A percentile compares a stretch with the other conserved stretches of the same genome.
Conservation (phyloP, 2,329 filamentous ascomycete species). For the Raffaelea albimanens region DNA sequence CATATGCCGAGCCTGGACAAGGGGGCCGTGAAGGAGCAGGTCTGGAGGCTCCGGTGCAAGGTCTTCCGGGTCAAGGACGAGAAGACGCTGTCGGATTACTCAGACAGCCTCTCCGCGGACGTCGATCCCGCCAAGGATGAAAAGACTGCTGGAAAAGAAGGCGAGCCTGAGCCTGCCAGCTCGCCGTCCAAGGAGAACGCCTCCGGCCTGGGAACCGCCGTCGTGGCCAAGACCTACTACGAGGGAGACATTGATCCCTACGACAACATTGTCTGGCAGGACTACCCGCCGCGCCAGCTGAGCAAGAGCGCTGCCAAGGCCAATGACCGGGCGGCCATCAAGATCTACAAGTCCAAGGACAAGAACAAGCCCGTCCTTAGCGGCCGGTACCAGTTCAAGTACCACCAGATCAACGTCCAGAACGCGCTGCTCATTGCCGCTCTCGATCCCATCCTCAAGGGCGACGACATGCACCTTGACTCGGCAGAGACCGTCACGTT, state of each 20-base stretch:
- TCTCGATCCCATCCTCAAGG: conserved; percentile 32
- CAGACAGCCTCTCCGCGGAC: not conserved
- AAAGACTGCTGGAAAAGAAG: not conserved
- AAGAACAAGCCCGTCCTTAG: conserved; percentile 26
- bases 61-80: conserved; percentile 13
- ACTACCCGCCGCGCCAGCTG: conserved; percentile 31
- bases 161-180: not conserved
- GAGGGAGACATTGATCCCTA: conserved; percentile 21
- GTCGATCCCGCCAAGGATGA: not conserved
- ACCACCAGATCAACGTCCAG: conserved; percentile 31
- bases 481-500: conserved; percentile 26
- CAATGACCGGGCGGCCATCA: conserved; percentile 32
- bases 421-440: conserved; percentile 30
- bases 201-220: conserved; percentile 12
- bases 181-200: conserved; percentile 8
- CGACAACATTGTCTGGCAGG: conserved; percentile 25
- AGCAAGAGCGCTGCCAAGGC: conserved; percentile 26
- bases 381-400: conserved; percentile 28
- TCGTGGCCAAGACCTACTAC: conserved; percentile 28
- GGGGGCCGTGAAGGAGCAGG: conserved; percentile 7
- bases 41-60: conserved; percentile 18
- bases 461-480: conserved; percentile 30
- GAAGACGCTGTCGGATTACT: conserved; percentile 16
- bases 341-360: conserved; percentile 37
- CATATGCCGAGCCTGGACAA: not conserved